Evolutionary conservation across 1,284 basidiomycete genomes (phyloP).

Genomic region (Microbotryomycetes sp.): DNA sequence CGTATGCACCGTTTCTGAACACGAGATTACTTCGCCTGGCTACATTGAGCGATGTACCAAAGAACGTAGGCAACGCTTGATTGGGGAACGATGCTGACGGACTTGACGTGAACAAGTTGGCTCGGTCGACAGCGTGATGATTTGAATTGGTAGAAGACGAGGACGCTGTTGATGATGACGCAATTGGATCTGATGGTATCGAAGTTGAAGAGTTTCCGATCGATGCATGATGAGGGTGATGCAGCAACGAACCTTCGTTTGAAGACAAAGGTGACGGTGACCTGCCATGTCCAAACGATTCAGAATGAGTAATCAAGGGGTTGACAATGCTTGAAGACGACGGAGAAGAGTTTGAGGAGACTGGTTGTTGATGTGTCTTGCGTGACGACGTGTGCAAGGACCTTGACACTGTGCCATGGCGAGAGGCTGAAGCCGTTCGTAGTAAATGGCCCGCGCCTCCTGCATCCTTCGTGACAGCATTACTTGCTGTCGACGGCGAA

Average conservation of each 20-base stretch:
- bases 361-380: slow-evolving; percentile 7
- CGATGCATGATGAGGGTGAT: slow-evolving; percentile 4
- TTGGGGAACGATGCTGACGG: slow-evolving; percentile 6
- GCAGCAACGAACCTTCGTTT: not conserved
- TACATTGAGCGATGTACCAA: slow-evolving; percentile 25
- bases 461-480: not conserved
- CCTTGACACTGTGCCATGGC: slow-evolving; percentile 2
- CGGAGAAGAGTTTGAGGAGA: slow-evolving; percentile 1
- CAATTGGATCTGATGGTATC: slow-evolving; percentile 2
- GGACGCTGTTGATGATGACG: slow-evolving; percentile 3
- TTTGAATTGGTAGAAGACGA: slow-evolving; percentile 4
- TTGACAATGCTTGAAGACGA: not conserved
- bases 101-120: slow-evolving; percentile 9
- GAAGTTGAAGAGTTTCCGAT: not conserved
- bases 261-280: not conserved
- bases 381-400: slow-evolving; percentile 4
- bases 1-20: slow-evolving; percentile 44
- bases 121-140: slow-evolving; percentile 6
- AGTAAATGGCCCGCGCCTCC: not conserved
- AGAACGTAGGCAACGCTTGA: slow-evolving; percentile 23
- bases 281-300: not conserved
- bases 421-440: not conserved
- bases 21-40: slow-evolving; percentile 29
- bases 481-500: slow-evolving; percentile 9
- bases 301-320: not conserved